Evolutionary conservation across 73 alveolate genomes (phyloP).

Genomic region (Loxodes magnus): DNA sequence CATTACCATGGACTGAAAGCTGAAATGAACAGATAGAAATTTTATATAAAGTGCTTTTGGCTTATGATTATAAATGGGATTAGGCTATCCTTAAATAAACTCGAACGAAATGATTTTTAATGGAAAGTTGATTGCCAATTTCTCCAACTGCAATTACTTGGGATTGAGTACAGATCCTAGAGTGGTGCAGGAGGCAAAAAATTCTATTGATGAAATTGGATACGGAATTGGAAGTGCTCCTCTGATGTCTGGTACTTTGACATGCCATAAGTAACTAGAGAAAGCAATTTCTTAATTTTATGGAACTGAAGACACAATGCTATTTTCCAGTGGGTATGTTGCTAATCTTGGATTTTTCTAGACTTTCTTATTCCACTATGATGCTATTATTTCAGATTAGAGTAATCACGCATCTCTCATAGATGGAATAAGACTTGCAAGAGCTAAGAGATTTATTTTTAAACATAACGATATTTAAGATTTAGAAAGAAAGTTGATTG

Average conservation of each 20-base stretch:
- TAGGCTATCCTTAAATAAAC: no score
- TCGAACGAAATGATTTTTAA: no score
- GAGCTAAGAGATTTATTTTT: slow-evolving; percentile 44
- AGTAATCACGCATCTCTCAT: slow-evolving; percentile 21
- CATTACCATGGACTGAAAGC: no score
- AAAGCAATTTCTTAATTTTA: slow-evolving; percentile 10
- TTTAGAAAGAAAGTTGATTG: slow-evolving; percentile 30
- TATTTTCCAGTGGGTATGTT: slow-evolving; percentile 16
- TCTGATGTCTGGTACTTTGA: slow-evolving; percentile 20
- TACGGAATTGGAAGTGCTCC: slow-evolving; percentile 20
- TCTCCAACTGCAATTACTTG: slow-evolving; percentile 21
- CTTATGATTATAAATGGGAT: no score
- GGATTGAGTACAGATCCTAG: slow-evolving; percentile 10
- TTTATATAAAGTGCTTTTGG: no score
- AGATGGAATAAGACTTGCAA: slow-evolving; percentile 57
- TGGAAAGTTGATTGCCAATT: no score
- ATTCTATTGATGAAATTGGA: slow-evolving; percentile 15
- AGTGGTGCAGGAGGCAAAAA: slow-evolving; percentile 18
- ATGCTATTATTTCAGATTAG: slow-evolving; percentile 22
- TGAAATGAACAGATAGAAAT: no score
- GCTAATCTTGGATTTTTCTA: slow-evolving; percentile 17
- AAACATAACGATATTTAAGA: slow-evolving; percentile 44
- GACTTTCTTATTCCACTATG: slow-evolving; percentile 14
- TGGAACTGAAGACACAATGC: slow-evolving; percentile 11
- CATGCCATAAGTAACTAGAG: slow-evolving; percentile 14